Percentiles rank a stretch among this genome's conserved stretches.
Conservation (phyloP, 1,284 basidiomycete genomes). For the Cronartium ribicola region DNA sequence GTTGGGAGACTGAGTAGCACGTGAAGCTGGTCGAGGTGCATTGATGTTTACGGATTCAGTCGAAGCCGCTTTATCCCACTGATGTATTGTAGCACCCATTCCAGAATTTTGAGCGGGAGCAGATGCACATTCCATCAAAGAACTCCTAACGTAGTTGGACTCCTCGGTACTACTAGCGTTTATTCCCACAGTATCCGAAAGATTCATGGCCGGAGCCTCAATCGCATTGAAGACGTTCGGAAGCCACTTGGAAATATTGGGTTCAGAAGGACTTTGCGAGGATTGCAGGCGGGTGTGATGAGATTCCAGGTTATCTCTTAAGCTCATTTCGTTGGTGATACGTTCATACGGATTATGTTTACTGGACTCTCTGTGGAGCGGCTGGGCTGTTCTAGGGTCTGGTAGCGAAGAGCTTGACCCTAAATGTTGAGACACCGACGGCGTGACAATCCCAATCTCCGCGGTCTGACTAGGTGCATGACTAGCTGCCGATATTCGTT, state of each 20-base stretch:
- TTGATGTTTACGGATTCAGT: no score
- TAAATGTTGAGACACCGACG: conserved; percentile 11
- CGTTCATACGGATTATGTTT: not conserved
- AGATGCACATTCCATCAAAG: no score
- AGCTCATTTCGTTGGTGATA: conserved; percentile 1
- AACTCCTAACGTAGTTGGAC: no score
- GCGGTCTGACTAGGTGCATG: conserved; percentile 32
- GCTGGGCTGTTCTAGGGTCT: conserved; percentile 9
- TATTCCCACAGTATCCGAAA: not conserved
- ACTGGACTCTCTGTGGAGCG: conserved; percentile 2
- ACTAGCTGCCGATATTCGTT: conserved; percentile 28
- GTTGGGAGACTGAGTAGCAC: no score
- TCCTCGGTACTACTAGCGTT: no score
- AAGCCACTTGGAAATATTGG: conserved; percentile 26
- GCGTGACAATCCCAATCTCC: conserved; percentile 27
- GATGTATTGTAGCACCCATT: no score
- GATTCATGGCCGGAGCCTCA: conserved; percentile 1
- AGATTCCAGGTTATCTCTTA: conserved; percentile 9
- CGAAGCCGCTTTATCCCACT: no score
- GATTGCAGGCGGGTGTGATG: conserved; percentile 10
- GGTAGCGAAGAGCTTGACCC: not conserved
- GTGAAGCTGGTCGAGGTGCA: no score
- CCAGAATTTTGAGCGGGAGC: no score
- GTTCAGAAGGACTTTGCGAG: conserved; percentile 8
- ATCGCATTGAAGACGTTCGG: conserved; percentile 6